phyloP scores from a whole-genome alignment of 805 yeast genomes.

The Metschnikowia cubensis region DNA sequence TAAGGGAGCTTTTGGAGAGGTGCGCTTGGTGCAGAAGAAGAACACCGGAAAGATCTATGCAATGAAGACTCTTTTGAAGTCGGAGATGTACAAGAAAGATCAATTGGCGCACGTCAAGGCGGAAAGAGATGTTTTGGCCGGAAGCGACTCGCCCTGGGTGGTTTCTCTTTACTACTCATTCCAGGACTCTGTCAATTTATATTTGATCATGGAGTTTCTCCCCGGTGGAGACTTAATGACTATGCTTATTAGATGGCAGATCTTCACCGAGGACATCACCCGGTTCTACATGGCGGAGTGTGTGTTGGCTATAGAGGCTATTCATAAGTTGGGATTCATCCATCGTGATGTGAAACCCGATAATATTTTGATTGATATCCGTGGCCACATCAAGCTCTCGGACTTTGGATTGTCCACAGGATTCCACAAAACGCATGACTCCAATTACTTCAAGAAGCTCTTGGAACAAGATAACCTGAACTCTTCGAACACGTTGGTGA shows the following conservation, averaged over 20 bases:
- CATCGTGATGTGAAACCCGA: conserved; percentile 98
- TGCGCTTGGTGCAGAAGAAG: conserved; percentile 84
- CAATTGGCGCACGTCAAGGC: conserved; percentile 95
- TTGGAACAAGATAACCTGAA: conserved; percentile 57
- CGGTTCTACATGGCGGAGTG: conserved; percentile 95
- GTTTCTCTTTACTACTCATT: conserved; percentile 78
- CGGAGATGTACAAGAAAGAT: conserved; percentile 93
- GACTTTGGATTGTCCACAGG: conserved; percentile 88
- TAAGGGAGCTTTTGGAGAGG: conserved; percentile 98
- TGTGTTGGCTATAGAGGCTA: conserved; percentile 90
- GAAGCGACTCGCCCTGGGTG: conserved; percentile 85
- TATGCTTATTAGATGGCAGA: conserved; percentile 91
- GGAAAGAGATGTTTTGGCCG: conserved; percentile 91
- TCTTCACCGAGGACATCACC: conserved; percentile 88
- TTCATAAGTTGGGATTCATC: conserved; percentile 88
- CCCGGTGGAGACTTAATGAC: conserved; percentile 93
- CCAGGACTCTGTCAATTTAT: conserved; percentile 72
- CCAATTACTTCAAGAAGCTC: conserved; percentile 77
- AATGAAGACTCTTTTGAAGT: conserved; percentile 86
- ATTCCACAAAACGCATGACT: conserved; percentile 89
- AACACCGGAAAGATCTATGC: conserved; percentile 93
- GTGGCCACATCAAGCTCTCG: conserved; percentile 63
- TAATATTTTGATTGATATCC: conserved; percentile 81
- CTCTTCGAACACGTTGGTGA: conserved; percentile 15
- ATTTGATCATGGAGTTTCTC: conserved; percentile 69